Evolutionary conservation across 306 rosid species (phyloP), one percentile per base, ranked within the genome.

Genomic region (Castanea mollissima): DNA sequence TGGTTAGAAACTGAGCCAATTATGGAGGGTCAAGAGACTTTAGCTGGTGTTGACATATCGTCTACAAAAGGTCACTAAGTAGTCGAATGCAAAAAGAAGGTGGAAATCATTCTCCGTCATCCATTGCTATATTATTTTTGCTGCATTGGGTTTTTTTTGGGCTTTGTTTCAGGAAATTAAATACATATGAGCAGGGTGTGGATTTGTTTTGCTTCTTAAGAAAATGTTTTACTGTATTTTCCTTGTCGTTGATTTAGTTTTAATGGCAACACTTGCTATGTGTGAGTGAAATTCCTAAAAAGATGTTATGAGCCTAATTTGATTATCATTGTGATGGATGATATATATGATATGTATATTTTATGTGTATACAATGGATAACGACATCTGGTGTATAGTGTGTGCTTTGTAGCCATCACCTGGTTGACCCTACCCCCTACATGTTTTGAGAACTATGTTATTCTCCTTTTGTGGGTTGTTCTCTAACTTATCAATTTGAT

Each of bases 1-100:
- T 96, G 99, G 99, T 87, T 92, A 25, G 96, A 90, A 68, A 82
- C 75, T 80, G 97, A 90, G 77, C 88, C 85, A 63, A 71, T 55
- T 84, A 46, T 18, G 3, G 94, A 88, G 74, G 91, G 75, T 82
- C 75, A 63, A 76, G 92, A 89, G 70, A 84, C 84, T 81, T 71
- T 77, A 69, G 86, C 88, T 79, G 58, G 81, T 68, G 80, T 84
- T 9, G 96, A 91, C 51, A 12, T 78, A 64, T 72, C 60, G 75
- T 85, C 90, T 25, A 74, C 79, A 76, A 91, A 79, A 83, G 99
- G 99, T 55, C 94, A 62, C 87, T 96, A 81, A 96, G 99, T 80
- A 90, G 89, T 62, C 88, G 99, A 77, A 96, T 96, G 99, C 97
- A 87, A 86, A 96, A 96, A 87, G 98, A 89, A 93, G 99, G 99